phyloP scores from a whole-genome alignment of 306 rosid genomes.

The Medicago truncatula region DNA sequence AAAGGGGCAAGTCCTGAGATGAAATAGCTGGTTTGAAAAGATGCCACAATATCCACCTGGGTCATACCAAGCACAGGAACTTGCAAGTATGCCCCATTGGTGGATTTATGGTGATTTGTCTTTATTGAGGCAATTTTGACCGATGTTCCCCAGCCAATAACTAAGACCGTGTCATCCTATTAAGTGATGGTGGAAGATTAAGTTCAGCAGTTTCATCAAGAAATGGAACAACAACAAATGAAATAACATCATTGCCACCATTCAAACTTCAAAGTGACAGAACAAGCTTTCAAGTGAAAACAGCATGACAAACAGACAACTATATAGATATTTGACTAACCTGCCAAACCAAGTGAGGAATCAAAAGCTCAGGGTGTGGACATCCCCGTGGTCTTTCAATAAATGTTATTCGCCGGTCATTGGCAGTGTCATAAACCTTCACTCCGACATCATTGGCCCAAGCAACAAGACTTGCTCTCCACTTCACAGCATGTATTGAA shows the following conservation, averaged over 20 bases:
- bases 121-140: constrained; percentile 86
- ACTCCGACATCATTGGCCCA: constrained; percentile 99
- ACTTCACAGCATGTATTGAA: constrained; percentile 93
- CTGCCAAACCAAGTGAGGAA: constrained; percentile 99
- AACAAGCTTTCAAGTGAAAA: constrained; percentile 30
- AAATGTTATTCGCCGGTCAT: constrained; percentile 90
- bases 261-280: constrained; percentile 10
- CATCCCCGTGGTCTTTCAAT: constrained; percentile 94
- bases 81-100: constrained; percentile 71
- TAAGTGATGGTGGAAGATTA: constrained; percentile 44
- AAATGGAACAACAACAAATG: constrained; percentile 28
- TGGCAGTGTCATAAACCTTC: constrained; percentile 90
- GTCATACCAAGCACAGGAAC: constrained; percentile 69
- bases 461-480: constrained; percentile 96
- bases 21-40: constrained; percentile 89
- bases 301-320: constrained; percentile 36
- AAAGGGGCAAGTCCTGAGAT: constrained; percentile 97
- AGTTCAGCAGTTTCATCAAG: constrained; percentile 39
- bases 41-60: constrained; percentile 96
- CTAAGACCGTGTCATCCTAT: constrained; percentile 89
- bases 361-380: constrained; percentile 90
- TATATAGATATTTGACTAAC: constrained; percentile 58
- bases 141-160: constrained; percentile 98
- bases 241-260: constrained; percentile 24
- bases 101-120: constrained; percentile 60